These are phyloP conservation scores for Saprolegnia parasitica DNA, from an alignment of 352 stramenopile species.

Conservation along the genomic window DNA sequence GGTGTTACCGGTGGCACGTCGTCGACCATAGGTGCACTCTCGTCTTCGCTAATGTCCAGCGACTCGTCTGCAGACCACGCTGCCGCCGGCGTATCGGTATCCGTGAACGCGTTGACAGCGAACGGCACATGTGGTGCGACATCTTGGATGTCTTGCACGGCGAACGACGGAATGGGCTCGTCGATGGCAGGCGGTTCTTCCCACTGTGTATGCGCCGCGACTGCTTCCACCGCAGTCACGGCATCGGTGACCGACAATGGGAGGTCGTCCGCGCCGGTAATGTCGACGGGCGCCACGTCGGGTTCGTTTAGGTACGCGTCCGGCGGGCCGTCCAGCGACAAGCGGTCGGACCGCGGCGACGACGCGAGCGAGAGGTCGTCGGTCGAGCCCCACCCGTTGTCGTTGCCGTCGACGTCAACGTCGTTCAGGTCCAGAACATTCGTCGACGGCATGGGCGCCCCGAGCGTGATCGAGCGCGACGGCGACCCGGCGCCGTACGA, in stretches of 20 bases:
- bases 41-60: not conserved
- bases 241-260: not conserved
- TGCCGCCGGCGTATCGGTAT: no score
- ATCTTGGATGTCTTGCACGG: not conserved
- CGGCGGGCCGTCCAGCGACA: not conserved
- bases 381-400: conserved; percentile 14
- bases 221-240: not conserved
- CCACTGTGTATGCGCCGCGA: not conserved
- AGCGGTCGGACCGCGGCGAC: not conserved
- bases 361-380: conserved; percentile 10
- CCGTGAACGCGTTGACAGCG: not conserved
- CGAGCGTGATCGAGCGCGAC: not conserved
- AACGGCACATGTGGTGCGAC: not conserved
- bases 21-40: not conserved
- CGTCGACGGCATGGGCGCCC: not conserved
- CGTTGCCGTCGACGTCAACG: not conserved
- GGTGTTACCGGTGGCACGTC: no score
- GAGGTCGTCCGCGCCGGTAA: not conserved
- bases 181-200: not conserved
- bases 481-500: not conserved
- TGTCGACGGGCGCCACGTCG: conserved; percentile 1
- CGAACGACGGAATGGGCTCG: not conserved
- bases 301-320: not conserved
- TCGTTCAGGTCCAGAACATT: conserved; percentile 20
- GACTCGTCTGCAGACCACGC: not conserved